Conservation (phyloP, 2,329 filamentous ascomycete species). For the Fusarium tanahbumbuense region DNA sequence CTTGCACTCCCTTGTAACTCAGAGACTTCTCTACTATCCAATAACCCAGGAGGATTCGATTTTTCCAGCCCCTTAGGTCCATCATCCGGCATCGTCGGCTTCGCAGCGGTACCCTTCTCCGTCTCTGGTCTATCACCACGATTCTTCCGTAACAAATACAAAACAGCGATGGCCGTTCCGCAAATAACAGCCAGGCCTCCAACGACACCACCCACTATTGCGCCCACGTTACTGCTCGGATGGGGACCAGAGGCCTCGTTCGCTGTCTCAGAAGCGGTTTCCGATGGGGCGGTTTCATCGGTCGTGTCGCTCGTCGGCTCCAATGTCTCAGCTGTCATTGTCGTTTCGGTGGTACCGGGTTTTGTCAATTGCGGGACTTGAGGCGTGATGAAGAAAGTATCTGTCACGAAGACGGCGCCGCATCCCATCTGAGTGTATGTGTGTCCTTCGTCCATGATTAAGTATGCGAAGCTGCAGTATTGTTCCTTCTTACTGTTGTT, state of each 20-base stretch:
- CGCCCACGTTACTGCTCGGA: conserved; percentile 43
- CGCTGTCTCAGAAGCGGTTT: conserved; percentile 9
- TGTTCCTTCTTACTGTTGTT: background rate
- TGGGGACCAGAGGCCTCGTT: background rate
- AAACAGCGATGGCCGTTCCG: background rate
- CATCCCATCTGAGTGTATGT: conserved; percentile 54
- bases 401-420: conserved; percentile 41
- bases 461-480: conserved; percentile 51
- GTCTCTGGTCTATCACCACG: background rate
- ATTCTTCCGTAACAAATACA: conserved; percentile 4
- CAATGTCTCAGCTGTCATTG: conserved; percentile 7
- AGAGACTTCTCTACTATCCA: background rate
- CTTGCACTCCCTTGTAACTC: background rate
- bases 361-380: conserved; percentile 12
- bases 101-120: fast-evolving
- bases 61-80: background rate
- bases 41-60: background rate
- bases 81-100: background rate
- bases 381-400: conserved; percentile 41
- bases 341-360: conserved; percentile 8
- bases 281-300: conserved; percentile 1
- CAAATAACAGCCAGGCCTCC: conserved; percentile 50
- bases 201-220: conserved; percentile 52
- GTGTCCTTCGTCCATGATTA: conserved; percentile 49
- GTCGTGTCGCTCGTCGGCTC: conserved; percentile 4